Conservation (phyloP, 768 basidiomycete genomes). For the Hygrophoropsis aurantiaca region DNA sequence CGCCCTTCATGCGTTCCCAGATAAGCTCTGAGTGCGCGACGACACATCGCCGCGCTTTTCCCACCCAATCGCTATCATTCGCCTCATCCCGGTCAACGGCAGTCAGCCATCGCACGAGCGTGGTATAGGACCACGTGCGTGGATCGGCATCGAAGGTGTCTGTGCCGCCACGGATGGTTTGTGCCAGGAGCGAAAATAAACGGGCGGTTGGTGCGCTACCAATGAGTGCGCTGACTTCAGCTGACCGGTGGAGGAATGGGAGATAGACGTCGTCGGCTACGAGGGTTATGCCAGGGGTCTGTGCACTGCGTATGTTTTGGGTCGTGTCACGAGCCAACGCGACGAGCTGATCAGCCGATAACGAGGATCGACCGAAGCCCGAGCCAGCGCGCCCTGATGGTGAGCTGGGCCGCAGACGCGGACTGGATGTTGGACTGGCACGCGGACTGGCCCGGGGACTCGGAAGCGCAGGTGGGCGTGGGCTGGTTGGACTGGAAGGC, state of each 20-base stretch:
- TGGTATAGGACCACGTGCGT: conserved; percentile 66
- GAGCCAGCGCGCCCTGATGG: conserved; percentile 35
- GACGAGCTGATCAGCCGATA: conserved; percentile 73
- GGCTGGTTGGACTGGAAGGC: not conserved
- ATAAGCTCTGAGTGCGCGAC: conserved; percentile 78
- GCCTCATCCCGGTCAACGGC: conserved; percentile 59
- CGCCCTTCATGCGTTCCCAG: conserved; percentile 89
- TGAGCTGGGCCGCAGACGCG: conserved; percentile 51
- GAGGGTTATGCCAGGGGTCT: conserved; percentile 51
- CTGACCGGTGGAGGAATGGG: conserved; percentile 82
- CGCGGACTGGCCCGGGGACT: conserved; percentile 28
- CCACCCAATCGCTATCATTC: conserved; percentile 73
- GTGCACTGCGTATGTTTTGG: conserved; percentile 22
- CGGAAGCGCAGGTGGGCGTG: conserved; percentile 15
- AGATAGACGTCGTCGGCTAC: conserved; percentile 77
- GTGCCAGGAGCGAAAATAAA: conserved; percentile 69
- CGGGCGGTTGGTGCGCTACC: conserved; percentile 63
- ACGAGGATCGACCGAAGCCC: conserved; percentile 43
- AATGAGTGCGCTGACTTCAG: conserved; percentile 72
- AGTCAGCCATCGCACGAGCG: conserved; percentile 70
- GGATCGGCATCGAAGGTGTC: conserved; percentile 51
- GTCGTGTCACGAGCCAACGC: conserved; percentile 69
- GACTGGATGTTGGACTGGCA: conserved; percentile 39
- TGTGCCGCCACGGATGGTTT: conserved; percentile 54
- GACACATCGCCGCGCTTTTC: conserved; percentile 72